Evolutionary conservation across 768 basidiomycete species (phyloP), one percentile per base, ranked within the genome.

Genomic region (Leucosporidium creatinivorum): DNA sequence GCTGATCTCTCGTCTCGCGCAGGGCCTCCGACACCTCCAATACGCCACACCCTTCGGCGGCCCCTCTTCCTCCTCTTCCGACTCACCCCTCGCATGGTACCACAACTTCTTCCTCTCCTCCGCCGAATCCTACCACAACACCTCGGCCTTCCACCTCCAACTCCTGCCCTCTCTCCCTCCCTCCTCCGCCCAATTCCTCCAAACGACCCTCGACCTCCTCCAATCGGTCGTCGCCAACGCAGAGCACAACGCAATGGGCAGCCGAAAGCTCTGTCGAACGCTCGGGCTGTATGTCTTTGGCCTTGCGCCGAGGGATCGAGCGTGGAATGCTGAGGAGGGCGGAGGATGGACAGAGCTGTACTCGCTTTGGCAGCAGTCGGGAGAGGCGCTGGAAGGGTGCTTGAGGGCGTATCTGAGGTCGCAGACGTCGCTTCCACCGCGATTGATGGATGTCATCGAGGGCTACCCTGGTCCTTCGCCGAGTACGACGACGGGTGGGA

Each of bases 221-320:
- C 64, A 69, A 13, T 31, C 65, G 17, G 57, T 72, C 50, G 36
- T 59, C 2, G 61, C 70, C 4, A 58, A 66, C 47, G 44, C 70
- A 3, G 56, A 63, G 8, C 12, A 21, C 19, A 72, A 72, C 65
- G 70, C 67, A 8, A 72, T 72, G 70, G 25, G 52, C 25, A 30
- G 59, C 28, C 55, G 51, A 0, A 23, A 44, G 21, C 49, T 72
- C 25, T 66, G 61, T 48, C 64, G 61, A 0, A 21, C 33, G 21
- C 44, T 72, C n/a, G 70, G 67, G 0, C 3, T 55, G 36, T 69
- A 66, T 62, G 33, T 72, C 17, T 72, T 72, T 26, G 63, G 57
- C 23, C 13, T 61, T 10, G 57, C 26, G 18, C 25, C 36, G 25
- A 6, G 26, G 19, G 31, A n/a, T 10, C 31, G 50, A 18, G 44